phyloP scores from a whole-genome alignment of 2,329 filamentous ascomycete genomes.

The Exophiala sideris region DNA sequence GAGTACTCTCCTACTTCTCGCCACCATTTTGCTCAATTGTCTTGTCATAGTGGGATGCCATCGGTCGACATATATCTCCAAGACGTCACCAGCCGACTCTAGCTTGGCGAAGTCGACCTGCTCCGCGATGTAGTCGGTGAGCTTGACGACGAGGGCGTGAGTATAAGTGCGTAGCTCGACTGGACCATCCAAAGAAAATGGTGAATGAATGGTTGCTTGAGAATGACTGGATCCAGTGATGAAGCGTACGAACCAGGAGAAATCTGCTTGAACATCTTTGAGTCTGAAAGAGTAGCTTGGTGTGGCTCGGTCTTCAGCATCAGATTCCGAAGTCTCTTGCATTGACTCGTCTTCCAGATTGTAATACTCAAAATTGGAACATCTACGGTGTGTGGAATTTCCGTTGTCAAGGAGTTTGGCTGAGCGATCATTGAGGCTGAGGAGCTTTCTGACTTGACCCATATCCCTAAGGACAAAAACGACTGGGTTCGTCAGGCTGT shows the following conservation, averaged over 20 bases:
- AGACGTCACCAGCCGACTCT: slow-evolving; percentile 58
- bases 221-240: slow-evolving; percentile 54
- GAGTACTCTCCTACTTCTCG: slow-evolving; percentile 55
- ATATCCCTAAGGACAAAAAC: slow-evolving; percentile 43
- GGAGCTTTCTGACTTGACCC: slow-evolving; percentile 37
- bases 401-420: slow-evolving; percentile 43
- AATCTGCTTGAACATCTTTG: slow-evolving; percentile 57
- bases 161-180: slow-evolving; percentile 54
- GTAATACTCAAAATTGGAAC: slow-evolving; percentile 48
- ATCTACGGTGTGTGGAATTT: slow-evolving; percentile 45
- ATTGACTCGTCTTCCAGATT: slow-evolving; percentile 47
- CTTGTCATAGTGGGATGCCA: slow-evolving; percentile 52
- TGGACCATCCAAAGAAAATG: slow-evolving; percentile 60
- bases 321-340: slow-evolving; percentile 29
- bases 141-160: slow-evolving; percentile 39
- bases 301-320: slow-evolving; percentile 39
- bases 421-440: slow-evolving; percentile 44
- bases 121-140: slow-evolving; percentile 35
- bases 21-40: slow-evolving; percentile 54
- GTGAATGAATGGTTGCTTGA: slow-evolving; percentile 54
- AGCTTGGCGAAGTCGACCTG: slow-evolving; percentile 49
- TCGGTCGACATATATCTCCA: slow-evolving; percentile 59
- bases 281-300: slow-evolving; percentile 48
- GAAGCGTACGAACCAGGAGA: slow-evolving; percentile 57
- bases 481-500: slow-evolving; percentile 39